phyloP scores from a whole-genome alignment of 1,284 basidiomycete genomes.

The Ustilago loliicola region DNA sequence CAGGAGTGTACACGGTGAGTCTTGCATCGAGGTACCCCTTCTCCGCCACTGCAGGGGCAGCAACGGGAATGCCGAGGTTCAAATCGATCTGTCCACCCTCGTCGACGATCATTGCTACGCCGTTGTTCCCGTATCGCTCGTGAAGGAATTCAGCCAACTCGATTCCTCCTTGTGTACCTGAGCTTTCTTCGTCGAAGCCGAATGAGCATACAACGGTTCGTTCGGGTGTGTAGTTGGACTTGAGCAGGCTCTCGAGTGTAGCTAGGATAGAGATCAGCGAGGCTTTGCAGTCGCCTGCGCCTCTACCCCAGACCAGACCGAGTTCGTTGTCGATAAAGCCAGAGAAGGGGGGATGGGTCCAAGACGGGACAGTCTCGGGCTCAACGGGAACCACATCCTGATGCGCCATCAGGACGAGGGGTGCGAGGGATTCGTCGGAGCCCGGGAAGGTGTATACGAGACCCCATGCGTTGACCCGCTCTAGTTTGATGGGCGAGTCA shows the following conservation, averaged over 20 bases:
- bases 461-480: slow-evolving; percentile 76
- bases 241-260: slow-evolving; percentile 73
- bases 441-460: slow-evolving; percentile 79
- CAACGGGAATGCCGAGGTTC: slow-evolving; percentile 52
- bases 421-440: slow-evolving; percentile 75
- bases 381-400: slow-evolving; percentile 76
- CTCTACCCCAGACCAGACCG: slow-evolving; percentile 74
- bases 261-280: slow-evolving; percentile 72
- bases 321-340: slow-evolving; percentile 72
- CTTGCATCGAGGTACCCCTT: slow-evolving; percentile 75
- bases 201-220: slow-evolving; percentile 75
- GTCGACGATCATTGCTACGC: slow-evolving; percentile 63
- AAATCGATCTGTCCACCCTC: slow-evolving; percentile 59
- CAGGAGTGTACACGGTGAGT: slow-evolving; percentile 71
- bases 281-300: slow-evolving; percentile 69
- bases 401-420: slow-evolving; percentile 78
- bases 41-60: slow-evolving; percentile 75
- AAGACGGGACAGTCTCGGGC: slow-evolving; percentile 72
- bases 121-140: slow-evolving; percentile 52
- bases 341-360: slow-evolving; percentile 74
- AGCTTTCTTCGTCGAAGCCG: slow-evolving; percentile 79
- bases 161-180: slow-evolving; percentile 62
- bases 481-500: slow-evolving; percentile 36
- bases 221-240: slow-evolving; percentile 70
- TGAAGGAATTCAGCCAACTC: slow-evolving; percentile 48